A percentile compares a stretch with the other conserved stretches of the same genome.
Conservation (phyloP, 148 eudicot genomes). For the Salicornia ramosissima region DNA sequence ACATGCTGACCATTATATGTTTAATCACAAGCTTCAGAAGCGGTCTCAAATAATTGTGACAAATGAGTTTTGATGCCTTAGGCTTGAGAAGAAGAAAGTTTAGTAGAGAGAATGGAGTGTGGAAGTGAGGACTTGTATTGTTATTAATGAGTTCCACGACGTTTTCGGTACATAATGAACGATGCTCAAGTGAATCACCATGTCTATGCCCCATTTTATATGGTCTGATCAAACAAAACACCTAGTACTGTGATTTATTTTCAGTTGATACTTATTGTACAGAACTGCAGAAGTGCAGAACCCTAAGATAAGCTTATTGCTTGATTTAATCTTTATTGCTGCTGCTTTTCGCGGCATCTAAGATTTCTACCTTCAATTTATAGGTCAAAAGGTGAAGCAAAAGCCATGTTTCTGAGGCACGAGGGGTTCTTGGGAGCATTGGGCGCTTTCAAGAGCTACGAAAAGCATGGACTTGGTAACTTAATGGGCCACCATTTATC, state of each 20-base stretch:
- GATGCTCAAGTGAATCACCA: no score
- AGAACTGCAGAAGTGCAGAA: background rate
- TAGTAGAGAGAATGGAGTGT: background rate
- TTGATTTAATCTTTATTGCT: background rate
- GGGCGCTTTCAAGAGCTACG: conserved; percentile 80
- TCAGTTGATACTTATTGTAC: background rate
- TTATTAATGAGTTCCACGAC: background rate
- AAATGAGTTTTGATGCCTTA: background rate
- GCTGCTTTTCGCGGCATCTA: background rate
- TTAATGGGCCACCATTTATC: conserved; percentile 34
- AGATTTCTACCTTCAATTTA: background rate
- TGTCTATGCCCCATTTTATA: no score
- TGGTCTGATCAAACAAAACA: no score
- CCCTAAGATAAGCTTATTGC: background rate
- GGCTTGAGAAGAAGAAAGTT: background rate
- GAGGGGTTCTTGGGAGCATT: conserved; percentile 94
- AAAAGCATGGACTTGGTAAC: conserved; percentile 46
- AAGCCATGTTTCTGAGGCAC: conserved; percentile 90
- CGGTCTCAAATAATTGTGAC: background rate
- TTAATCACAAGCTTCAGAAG: no score
- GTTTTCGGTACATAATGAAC: background rate
- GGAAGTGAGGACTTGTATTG: background rate
- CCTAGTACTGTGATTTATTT: no score
- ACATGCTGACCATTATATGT: no score
- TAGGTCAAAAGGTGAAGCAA: conserved; percentile 97